Percentiles rank a stretch among this genome's conserved stretches.
Evolutionary conservation across 108 stramenopile genomes (phyloP).

Genomic region (Schizochytrium sp.): DNA sequence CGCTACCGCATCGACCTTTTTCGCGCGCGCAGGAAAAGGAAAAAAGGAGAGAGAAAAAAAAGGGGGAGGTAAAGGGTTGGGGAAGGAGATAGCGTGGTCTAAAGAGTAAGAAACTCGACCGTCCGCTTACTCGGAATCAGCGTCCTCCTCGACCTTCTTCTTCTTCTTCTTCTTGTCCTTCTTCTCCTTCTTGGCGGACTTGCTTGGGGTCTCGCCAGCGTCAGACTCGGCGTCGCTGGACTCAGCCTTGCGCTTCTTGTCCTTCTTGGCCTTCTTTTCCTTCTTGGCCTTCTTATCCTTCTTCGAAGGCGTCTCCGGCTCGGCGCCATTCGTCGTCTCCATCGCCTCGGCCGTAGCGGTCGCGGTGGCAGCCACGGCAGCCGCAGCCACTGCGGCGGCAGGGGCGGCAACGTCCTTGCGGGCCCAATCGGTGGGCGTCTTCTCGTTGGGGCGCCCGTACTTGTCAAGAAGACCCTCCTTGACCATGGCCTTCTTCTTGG

Average conservation of each 20-base stretch:
- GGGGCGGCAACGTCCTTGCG: constrained; percentile 29
- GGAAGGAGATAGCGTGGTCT: no score
- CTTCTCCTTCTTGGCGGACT: not conserved
- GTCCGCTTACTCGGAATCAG: not conserved
- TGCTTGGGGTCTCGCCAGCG: not conserved
- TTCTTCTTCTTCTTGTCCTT: not conserved
- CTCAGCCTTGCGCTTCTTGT: constrained; percentile 61
- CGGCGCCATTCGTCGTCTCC: constrained; percentile 10
- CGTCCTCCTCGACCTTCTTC: not conserved
- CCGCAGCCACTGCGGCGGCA: not conserved
- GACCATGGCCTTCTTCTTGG: constrained; percentile 90
- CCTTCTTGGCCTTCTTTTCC: constrained; percentile 35
- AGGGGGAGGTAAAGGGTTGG: no score
- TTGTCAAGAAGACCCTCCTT: constrained; percentile 97
- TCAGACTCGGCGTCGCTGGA: not conserved
- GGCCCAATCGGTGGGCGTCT: constrained; percentile 84
- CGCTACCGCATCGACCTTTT: no score
- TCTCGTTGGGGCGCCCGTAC: constrained; percentile 90
- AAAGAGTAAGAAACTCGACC: no score
- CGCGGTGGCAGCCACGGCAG: not conserved
- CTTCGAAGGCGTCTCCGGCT: constrained; percentile 26
- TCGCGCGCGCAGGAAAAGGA: no score
- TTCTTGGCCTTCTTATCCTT: constrained; percentile 45
- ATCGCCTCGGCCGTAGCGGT: constrained; percentile 23
- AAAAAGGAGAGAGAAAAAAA: no score